These are phyloP conservation scores for Phaeomoniella chlamydospora DNA, from an alignment of 2,329 filamentous ascomycete species.

Conservation along the genomic window DNA sequence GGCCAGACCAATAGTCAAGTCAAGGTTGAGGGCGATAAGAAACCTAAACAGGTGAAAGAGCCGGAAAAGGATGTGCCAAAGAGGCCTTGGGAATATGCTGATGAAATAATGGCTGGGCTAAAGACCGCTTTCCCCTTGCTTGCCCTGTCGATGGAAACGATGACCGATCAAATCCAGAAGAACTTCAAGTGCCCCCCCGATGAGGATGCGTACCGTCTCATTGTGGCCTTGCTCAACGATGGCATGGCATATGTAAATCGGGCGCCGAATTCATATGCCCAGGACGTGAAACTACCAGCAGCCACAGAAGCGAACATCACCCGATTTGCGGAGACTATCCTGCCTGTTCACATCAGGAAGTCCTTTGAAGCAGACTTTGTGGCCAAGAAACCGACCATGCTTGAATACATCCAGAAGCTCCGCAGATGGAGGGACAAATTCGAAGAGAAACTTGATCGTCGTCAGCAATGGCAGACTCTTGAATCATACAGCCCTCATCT, in stretches of 20 bases:
- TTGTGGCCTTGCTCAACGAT: conserved; percentile 94
- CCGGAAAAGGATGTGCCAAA: conserved; percentile 29
- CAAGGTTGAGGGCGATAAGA: conserved; percentile 14
- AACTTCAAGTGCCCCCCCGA: conserved; percentile 98
- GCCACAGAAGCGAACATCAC: conserved; percentile 95
- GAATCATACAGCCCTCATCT: conserved; percentile 82
- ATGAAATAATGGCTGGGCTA: conserved; percentile 86
- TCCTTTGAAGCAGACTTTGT: conserved; percentile 98
- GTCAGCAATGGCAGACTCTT: conserved; percentile 57
- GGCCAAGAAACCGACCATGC: conserved; percentile 87
- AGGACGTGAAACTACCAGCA: conserved; percentile 76
- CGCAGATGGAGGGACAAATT: conserved; percentile 95
- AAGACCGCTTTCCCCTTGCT: conserved; percentile 95
- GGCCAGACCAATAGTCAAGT: conserved; percentile 26
- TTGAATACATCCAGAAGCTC: conserved; percentile 94
- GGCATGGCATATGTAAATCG: conserved; percentile 83
- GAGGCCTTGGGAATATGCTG: conserved; percentile 90
- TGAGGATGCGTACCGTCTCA: conserved; percentile 92
- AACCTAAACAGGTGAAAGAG: conserved; percentile 11
- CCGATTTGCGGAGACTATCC: conserved; percentile 87
- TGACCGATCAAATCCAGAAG: conserved; percentile 98
- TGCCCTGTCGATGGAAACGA: conserved; percentile 96
- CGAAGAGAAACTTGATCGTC: conserved; percentile 87
- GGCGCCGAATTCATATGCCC: conserved; percentile 72
- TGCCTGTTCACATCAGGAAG: conserved; percentile 86